Conservation (phyloP, 129 eudicot species). For the Artemisia tridentata region DNA sequence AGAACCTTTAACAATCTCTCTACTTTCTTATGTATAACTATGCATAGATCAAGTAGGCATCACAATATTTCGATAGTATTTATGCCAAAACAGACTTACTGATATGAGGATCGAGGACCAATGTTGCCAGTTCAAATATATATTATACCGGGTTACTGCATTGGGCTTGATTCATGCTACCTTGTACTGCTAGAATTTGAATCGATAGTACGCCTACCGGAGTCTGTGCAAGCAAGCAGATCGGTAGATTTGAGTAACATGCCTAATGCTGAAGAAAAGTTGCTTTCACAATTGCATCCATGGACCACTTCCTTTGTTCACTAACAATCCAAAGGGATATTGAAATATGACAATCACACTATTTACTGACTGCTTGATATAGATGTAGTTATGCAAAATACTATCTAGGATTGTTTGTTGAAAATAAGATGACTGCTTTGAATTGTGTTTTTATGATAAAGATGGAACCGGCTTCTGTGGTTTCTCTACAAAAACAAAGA, state of each 20-base stretch:
- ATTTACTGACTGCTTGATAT: slow-evolving; percentile 11
- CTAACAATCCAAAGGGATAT: slow-evolving; percentile 55
- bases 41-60: slow-evolving; percentile 17
- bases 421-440: background rate
- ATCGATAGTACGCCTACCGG: slow-evolving; percentile 43
- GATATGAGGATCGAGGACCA: background rate
- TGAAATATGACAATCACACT: slow-evolving; percentile 4
- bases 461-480: slow-evolving; percentile 7
- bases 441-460: background rate
- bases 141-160: background rate
- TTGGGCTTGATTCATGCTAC: background rate
- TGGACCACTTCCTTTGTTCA: slow-evolving; percentile 70
- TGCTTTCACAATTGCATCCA: slow-evolving; percentile 87
- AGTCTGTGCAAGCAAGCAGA: slow-evolving; percentile 59
- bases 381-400: slow-evolving; percentile 10
- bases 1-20: slow-evolving; percentile 6
- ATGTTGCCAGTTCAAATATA: slow-evolving; percentile 12
- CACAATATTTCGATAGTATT: slow-evolving; percentile 11
- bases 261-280: slow-evolving; percentile 71
- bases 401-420: slow-evolving; percentile 3
- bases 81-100: slow-evolving; percentile 11
- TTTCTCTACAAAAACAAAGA: background rate
- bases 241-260: slow-evolving; percentile 64
- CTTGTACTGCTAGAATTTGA: slow-evolving; percentile 38
- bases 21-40: slow-evolving; percentile 21